Evolutionary conservation across 345 rosid species (phyloP).

Genomic region (Salix dunnii): DNA sequence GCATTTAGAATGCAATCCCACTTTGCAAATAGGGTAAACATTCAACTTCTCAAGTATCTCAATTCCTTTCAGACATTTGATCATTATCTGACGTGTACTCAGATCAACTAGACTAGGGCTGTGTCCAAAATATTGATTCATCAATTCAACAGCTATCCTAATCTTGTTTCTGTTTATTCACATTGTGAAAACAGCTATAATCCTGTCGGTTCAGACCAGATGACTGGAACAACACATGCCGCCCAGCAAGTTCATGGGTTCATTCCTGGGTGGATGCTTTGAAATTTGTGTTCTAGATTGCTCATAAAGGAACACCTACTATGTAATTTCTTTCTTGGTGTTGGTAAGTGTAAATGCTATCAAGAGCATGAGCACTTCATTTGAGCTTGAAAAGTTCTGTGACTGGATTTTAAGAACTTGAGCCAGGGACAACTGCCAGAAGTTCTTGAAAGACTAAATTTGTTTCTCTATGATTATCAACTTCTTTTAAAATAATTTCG

Average conservation of each 20-base stretch:
- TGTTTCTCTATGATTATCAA: neutral
- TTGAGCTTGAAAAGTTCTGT: neutral
- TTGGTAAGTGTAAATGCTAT: conserved; percentile 34
- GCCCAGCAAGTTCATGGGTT: conserved; percentile 68
- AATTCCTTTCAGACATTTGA: neutral
- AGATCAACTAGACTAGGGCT: neutral
- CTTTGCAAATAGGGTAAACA: conserved; percentile 86
- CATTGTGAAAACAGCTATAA: conserved; percentile 44
- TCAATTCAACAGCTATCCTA: neutral
- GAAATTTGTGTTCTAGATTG: conserved; percentile 21
- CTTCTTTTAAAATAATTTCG: neutral
- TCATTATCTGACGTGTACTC: neutral
- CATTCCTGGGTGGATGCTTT: conserved; percentile 99
- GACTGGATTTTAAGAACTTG: neutral
- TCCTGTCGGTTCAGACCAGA: conserved; percentile 66
- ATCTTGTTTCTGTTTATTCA: neutral
- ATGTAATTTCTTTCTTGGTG: conserved; percentile 18
- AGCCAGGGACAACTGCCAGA: conserved; percentile 12
- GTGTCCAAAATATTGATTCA: neutral
- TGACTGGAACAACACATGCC: conserved; percentile 46
- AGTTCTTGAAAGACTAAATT: neutral
- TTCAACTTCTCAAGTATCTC: neutral
- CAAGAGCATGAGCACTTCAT: conserved; percentile 17
- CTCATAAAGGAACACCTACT: conserved; percentile 3
- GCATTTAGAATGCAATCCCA: conserved; percentile 85